These are phyloP conservation scores for Neoarthrinium moseri DNA, from an alignment of 2,329 filamentous ascomycete species.

Conservation along the genomic window DNA sequence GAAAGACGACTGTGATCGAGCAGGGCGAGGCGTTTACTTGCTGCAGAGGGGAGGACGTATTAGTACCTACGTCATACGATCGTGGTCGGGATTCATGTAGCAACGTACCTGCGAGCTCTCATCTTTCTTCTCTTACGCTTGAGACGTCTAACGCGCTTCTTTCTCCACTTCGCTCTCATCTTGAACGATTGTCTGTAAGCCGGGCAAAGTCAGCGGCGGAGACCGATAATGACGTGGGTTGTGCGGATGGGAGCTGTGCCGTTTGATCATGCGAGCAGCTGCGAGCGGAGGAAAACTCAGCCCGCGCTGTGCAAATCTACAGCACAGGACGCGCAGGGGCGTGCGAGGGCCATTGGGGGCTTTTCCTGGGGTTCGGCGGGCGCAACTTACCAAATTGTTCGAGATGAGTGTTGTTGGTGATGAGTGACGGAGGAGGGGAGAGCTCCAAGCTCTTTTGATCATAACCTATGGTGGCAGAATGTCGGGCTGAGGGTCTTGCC, in stretches of 20 bases:
- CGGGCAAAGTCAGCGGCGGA: neutral
- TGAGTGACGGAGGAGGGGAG: constrained; percentile 3
- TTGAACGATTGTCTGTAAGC: constrained; percentile 30
- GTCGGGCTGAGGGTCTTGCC: constrained; percentile 5
- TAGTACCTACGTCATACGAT: neutral
- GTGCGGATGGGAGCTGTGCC: no score
- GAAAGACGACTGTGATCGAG: constrained; percentile 30
- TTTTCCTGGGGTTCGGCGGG: neutral
- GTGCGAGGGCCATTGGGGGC: neutral
- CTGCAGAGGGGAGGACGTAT: constrained; percentile 14
- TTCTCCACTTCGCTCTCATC: constrained; percentile 97
- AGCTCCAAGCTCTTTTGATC: constrained; percentile 1
- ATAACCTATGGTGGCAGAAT: constrained; percentile 2
- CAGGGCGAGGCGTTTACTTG: constrained; percentile 36
- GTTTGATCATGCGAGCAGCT: no score
- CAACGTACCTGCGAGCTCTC: constrained; percentile 86
- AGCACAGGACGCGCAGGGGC: neutral
- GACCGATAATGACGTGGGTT: neutral
- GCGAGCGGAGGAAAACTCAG: no score
- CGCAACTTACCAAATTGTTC: constrained; percentile 4
- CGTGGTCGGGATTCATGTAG: neutral
- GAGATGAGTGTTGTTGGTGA: constrained; percentile 9
- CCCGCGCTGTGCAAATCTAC: neutral
- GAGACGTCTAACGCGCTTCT: constrained; percentile 96
- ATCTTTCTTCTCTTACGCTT: constrained; percentile 99